Percentiles rank a stretch among this genome's conserved stretches.
Evolutionary conservation across 2,329 filamentous ascomycete species (phyloP).

Genomic region (Aspergillus sp.): DNA sequence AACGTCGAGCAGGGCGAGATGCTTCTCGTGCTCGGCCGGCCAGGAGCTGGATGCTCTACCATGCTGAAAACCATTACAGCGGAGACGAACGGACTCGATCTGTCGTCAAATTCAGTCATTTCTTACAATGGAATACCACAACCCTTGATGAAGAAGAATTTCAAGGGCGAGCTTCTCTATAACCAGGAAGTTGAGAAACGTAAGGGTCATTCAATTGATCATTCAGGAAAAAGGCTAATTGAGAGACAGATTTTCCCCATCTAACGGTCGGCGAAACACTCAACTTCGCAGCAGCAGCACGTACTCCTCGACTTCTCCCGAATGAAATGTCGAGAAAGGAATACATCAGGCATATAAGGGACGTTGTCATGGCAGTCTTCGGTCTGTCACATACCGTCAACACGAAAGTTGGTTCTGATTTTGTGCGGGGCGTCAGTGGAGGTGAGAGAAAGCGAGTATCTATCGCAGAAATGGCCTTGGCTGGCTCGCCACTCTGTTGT

Average conservation of each 20-base stretch:
- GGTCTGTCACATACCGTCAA: conserved; percentile 42
- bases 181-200: conserved; percentile 47
- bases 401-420: conserved; percentile 56
- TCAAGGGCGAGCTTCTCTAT: conserved; percentile 42
- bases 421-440: conserved; percentile 62
- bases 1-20: conserved; percentile 53
- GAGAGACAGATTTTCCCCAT: conserved; percentile 51
- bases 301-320: conserved; percentile 47
- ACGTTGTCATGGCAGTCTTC: no score
- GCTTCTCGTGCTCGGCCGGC: conserved; percentile 43
- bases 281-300: conserved; percentile 56
- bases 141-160: conserved; percentile 69
- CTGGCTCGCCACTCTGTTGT: conserved; percentile 34
- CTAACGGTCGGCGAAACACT: conserved; percentile 60
- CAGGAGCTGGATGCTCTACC: conserved; percentile 66
- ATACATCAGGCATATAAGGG: no score
- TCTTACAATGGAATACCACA: conserved; percentile 72
- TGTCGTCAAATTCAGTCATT: conserved; percentile 69
- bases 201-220: background rate
- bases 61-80: conserved; percentile 81
- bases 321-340: conserved; percentile 45
- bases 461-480: conserved; percentile 40
- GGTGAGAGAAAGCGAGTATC: conserved; percentile 63
- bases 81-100: conserved; percentile 74
- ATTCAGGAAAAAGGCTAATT: background rate